Evolutionary conservation across 257 asterid species (phyloP).

Genomic region (Solanum acaule): DNA sequence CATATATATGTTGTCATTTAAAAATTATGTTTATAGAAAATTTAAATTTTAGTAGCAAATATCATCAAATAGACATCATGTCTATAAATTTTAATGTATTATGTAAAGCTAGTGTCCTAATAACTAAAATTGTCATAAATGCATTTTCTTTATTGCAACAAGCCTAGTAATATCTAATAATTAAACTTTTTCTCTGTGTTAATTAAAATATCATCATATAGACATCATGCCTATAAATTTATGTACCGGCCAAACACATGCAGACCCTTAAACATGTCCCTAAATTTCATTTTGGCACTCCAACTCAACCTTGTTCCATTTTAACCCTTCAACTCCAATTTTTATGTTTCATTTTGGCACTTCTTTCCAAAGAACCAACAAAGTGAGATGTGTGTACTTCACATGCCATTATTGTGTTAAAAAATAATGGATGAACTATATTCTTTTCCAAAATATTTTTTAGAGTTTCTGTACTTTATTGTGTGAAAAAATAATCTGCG

Average conservation of each 20-base stretch:
- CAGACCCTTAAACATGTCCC: too few species aligned
- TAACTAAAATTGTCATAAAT: not conserved
- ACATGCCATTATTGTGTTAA: too few species aligned
- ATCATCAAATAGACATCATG: not conserved
- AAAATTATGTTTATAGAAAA: not conserved
- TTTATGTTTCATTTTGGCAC: too few species aligned
- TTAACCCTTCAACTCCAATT: too few species aligned
- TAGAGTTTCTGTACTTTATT: too few species aligned
- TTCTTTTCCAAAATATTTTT: too few species aligned
- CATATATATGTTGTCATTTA: not conserved
- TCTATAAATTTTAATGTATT: not conserved
- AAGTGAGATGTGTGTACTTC: too few species aligned
- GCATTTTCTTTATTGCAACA: not conserved
- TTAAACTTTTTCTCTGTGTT: not conserved
- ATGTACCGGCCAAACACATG: not conserved
- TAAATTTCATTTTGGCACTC: too few species aligned
- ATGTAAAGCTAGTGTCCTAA: not conserved
- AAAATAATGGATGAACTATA: too few species aligned
- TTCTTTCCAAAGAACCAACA: too few species aligned
- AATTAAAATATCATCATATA: not conserved
- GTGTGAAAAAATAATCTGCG: too few species aligned
- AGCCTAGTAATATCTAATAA: not conserved
- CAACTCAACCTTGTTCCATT: too few species aligned
- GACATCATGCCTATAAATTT: not conserved
- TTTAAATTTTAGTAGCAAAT: not conserved